phyloP scores from a whole-genome alignment of 371 early-diverging fungal genomes.

The Chytridiales sp. region DNA sequence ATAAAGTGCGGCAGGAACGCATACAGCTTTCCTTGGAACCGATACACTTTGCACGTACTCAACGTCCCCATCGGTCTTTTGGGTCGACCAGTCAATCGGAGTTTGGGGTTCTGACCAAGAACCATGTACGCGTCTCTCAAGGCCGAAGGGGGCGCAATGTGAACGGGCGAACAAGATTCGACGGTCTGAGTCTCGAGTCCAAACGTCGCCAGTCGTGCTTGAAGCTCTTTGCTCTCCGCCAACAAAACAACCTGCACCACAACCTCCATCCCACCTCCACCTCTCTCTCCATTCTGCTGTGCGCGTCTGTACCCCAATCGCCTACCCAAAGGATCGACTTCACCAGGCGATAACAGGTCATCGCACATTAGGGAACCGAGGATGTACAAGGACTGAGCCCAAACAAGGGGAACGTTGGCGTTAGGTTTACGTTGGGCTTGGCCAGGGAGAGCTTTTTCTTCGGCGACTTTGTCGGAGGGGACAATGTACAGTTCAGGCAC shows the following conservation, averaged over 20 bases:
- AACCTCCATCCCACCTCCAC: conserved; percentile 45
- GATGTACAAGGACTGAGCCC: conserved; percentile 85
- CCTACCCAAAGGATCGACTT: conserved; percentile 85
- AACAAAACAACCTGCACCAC: conserved; percentile 82
- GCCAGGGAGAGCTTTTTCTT: conserved; percentile 72
- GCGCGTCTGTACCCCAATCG: conserved; percentile 48
- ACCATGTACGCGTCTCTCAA: conserved; percentile 75
- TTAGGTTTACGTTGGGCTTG: conserved; percentile 76
- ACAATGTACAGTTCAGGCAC: conserved; percentile 78
- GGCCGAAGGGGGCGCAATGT: conserved; percentile 70
- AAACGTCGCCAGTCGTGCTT: conserved; percentile 66
- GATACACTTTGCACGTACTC: conserved; percentile 78
- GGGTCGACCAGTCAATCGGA: conserved; percentile 75
- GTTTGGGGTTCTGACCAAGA: conserved; percentile 74
- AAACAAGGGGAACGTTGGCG: conserved; percentile 88
- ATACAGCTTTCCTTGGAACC: conserved; percentile 78
- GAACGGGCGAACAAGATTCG: conserved; percentile 58
- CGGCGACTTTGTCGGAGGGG: conserved; percentile 68
- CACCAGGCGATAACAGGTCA: conserved; percentile 70
- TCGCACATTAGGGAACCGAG: conserved; percentile 77
- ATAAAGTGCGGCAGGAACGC: conserved; percentile 87
- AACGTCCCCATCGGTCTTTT: conserved; percentile 70
- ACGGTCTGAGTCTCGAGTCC: conserved; percentile 79
- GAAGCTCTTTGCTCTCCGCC: conserved; percentile 71
- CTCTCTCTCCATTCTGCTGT: too few species aligned